Evolutionary conservation across 2,329 filamentous ascomycete species (phyloP).

Genomic region (Seiridium cupressi): DNA sequence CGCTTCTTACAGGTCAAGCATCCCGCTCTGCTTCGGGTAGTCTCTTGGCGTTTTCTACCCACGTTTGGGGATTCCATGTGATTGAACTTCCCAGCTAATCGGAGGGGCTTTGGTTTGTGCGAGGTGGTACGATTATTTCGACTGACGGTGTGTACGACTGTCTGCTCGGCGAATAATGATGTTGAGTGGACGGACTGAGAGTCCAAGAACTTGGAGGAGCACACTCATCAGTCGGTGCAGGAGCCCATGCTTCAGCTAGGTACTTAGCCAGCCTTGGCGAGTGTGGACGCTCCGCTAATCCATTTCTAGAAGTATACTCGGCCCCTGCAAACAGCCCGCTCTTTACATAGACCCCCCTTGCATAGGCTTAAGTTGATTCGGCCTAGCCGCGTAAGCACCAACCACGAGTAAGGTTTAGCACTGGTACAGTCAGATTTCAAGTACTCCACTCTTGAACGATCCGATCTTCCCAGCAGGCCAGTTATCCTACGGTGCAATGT

Average conservation of each 20-base stretch:
- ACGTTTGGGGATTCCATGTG: neutral
- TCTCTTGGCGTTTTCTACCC: neutral
- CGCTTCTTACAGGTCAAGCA: neutral
- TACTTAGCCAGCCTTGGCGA: too few species aligned
- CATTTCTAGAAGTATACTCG: neutral
- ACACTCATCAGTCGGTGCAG: neutral
- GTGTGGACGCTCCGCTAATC: neutral
- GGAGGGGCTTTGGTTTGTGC: too few species aligned
- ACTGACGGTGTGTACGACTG: too few species aligned
- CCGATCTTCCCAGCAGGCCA: too few species aligned
- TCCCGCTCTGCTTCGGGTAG: neutral
- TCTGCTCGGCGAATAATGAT: too few species aligned
- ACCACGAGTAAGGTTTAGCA: neutral
- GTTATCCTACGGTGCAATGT: too few species aligned
- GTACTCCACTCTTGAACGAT: too few species aligned
- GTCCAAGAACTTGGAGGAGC: neutral
- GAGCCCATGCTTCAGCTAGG: neutral
- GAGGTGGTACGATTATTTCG: too few species aligned
- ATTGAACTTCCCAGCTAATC: neutral
- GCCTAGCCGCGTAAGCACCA: neutral
- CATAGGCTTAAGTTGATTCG: neutral
- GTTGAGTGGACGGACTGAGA: too few species aligned
- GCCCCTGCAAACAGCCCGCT: neutral
- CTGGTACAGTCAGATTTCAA: too few species aligned
- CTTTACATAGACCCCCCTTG: neutral